Base-by-base conservation (phyloP, 768 basidiomycete genomes). In the Pisolithus albus region DNA sequence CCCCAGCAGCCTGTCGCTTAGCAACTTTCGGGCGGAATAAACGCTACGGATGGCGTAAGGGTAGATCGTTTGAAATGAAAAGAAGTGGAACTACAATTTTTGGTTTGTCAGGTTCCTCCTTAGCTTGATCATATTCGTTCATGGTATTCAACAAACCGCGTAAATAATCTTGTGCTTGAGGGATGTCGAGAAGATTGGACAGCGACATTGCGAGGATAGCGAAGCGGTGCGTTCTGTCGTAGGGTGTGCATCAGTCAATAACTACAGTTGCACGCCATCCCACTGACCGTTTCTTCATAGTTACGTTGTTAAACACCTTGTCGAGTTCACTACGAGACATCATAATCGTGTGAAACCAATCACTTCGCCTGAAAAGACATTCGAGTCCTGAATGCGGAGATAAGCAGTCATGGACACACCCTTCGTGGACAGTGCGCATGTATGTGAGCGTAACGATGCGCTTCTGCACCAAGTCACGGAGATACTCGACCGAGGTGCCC, bases 321-420 rank as follows among this genome's bases (percentile, higher is more conserved):
- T 88, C 84, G 4, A 93, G 79, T 49, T 92, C 92, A 16, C 72
- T 60, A 45, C 79, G 80, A 50, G 85, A 82, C 60, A 93, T 79
- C 61, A 88, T 76, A 58, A 93, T 83, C 11, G 92, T 93, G 64
- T 91, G 87, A 61, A 89, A 89, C 90, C 90, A 92, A 63, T 90
- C 84, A 56, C 82, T 83, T 50, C 82, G 83, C 49, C 90, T 92
- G 62, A 24, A 26, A 30, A 8, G 3, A 38, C 37, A 18, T 32
- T 28, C 56, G 42, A 58, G 11, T 49, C 43, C 51, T 18, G 32
- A 32, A 21, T 40, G 38, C 7, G 38, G 46, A 41, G 34, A 36
- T 37, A 46, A 50, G 26, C 21, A 47, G 9, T 36, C 43, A 48
- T 19, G 42, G 46, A 76, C 83, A 59, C 56, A 91, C 87, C 92